phyloP scores from a whole-genome alignment of 805 yeast genomes.

The Naumovozyma baii region DNA sequence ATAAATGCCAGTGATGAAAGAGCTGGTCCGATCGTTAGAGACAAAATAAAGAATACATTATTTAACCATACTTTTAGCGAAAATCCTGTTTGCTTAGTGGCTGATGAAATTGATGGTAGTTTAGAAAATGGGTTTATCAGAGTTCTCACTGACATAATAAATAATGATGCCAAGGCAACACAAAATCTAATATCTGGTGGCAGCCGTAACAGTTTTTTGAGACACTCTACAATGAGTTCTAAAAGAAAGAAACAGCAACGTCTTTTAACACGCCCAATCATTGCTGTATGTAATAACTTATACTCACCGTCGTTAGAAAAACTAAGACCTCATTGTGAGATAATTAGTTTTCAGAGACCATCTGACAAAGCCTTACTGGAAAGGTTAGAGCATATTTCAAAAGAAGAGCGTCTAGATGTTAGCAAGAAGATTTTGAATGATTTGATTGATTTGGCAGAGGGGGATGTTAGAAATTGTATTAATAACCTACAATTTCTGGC shows the following conservation, averaged over 20 bases:
- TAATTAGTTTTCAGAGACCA: conserved; percentile 57
- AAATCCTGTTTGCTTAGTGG: conserved; percentile 70
- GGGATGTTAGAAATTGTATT: conserved; percentile 78
- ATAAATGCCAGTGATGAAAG: conserved; percentile 81
- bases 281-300: conserved; percentile 84
- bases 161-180: conserved; percentile 48
- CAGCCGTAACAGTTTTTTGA: conserved; percentile 3
- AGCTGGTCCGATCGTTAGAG: conserved; percentile 45
- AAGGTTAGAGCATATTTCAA: conserved; percentile 44
- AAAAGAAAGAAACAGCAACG: conserved; percentile 31
- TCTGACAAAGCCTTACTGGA: conserved; percentile 37
- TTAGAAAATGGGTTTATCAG: conserved; percentile 55
- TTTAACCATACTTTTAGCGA: conserved; percentile 57
- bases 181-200: conserved; percentile 22
- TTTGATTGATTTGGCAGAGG: conserved; percentile 60
- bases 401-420: conserved; percentile 41
- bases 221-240: conserved; percentile 10
- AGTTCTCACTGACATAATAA: conserved; percentile 46
- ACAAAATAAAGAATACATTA: conserved; percentile 51
- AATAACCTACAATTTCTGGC: conserved; percentile 65
- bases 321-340: conserved; percentile 63
- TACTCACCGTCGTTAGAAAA: conserved; percentile 68
- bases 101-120: conserved; percentile 86
- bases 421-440: conserved; percentile 48
- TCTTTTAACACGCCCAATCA: conserved; percentile 69